phyloP scores from a whole-genome alignment of 2,329 filamentous ascomycete genomes.

The Zasmidium angulare region DNA sequence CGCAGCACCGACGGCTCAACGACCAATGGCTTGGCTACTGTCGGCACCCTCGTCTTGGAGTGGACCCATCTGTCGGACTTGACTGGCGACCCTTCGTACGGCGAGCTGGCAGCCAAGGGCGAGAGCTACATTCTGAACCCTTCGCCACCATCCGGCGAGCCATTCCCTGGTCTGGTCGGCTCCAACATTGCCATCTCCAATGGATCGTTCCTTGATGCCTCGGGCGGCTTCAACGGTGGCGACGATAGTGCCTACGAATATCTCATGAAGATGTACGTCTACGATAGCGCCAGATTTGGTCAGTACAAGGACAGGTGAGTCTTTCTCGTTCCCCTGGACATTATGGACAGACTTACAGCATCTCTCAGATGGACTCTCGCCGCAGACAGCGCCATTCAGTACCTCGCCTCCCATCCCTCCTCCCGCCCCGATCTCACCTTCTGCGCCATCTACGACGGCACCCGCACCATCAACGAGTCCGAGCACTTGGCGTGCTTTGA shows the following conservation, averaged over 20 bases:
- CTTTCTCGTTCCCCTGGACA: not conserved
- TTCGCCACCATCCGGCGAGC: conserved; percentile 61
- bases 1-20: conserved; percentile 47
- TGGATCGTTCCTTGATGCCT: conserved; percentile 65
- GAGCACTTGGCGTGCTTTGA: conserved; percentile 73
- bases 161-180: conserved; percentile 76
- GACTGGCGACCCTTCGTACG: conserved; percentile 67
- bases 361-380: conserved; percentile 64
- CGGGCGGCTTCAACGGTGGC: conserved; percentile 75
- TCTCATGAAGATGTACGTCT: conserved; percentile 86
- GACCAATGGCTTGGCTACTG: conserved; percentile 72
- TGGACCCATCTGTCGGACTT: conserved; percentile 80
- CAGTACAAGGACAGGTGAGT: conserved; percentile 60
- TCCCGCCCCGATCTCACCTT: conserved; percentile 71
- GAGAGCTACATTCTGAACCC: conserved; percentile 71
- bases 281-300: conserved; percentile 65
- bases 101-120: conserved; percentile 62
- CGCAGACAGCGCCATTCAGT: conserved; percentile 70
- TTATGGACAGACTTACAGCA: not conserved
- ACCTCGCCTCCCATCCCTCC: conserved; percentile 68
- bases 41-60: conserved; percentile 77
- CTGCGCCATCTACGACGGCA: conserved; percentile 58
- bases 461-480: conserved; percentile 38
- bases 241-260: conserved; percentile 86
- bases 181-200: conserved; percentile 63